Conservation (phyloP, 176 grass and related monocot genomes). For the Oryza meridionalis region DNA sequence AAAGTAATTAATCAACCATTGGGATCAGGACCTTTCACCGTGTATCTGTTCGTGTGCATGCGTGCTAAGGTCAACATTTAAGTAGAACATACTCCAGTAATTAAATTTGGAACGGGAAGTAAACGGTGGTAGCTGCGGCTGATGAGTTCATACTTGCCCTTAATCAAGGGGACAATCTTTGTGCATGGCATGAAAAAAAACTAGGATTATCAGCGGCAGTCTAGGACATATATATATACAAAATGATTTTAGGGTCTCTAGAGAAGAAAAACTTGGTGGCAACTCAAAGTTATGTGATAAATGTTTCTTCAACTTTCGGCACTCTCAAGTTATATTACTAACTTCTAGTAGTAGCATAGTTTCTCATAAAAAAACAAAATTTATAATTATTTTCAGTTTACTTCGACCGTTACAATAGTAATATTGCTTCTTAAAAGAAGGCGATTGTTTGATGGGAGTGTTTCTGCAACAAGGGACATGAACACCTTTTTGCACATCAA, state of each 20-base stretch:
- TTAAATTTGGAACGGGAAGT: conserved; percentile 26
- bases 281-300: conserved; percentile 38
- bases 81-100: conserved; percentile 40
- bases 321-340: not conserved
- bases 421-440: not conserved
- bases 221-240: conserved; percentile 30
- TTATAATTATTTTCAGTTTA: not conserved
- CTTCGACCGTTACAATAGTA: not conserved
- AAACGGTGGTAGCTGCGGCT: conserved; percentile 45
- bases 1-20: conserved; percentile 43
- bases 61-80: conserved; percentile 42
- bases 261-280: conserved; percentile 35
- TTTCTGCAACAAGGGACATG: conserved; percentile 1
- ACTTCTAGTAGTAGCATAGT: not conserved
- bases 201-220: conserved; percentile 39
- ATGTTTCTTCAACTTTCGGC: conserved; percentile 23
- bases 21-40: conserved; percentile 53
- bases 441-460: not conserved
- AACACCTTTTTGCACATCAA: not conserved
- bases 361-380: not conserved
- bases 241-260: conserved; percentile 49
- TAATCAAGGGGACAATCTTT: conserved; percentile 47
- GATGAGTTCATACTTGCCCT: conserved; percentile 53
- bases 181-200: conserved; percentile 48
- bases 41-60: conserved; percentile 43